A percentile compares a stretch with the other conserved stretches of the same genome.
phyloP scores from a whole-genome alignment of 2,329 filamentous ascomycete genomes.

The Lachnellula cervina region DNA sequence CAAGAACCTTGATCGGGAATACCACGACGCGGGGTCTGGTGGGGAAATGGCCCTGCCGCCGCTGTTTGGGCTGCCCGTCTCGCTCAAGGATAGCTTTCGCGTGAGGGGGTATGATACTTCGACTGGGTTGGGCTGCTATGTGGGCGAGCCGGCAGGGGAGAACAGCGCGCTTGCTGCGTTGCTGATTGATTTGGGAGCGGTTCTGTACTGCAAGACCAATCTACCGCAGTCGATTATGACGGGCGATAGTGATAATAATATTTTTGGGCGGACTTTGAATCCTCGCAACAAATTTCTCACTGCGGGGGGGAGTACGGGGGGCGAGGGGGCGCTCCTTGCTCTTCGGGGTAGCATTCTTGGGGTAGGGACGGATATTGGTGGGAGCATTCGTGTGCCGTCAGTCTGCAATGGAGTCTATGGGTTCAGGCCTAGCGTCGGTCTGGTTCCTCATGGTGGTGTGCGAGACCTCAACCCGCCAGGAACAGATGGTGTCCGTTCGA shows the following conservation, averaged over 20 bases:
- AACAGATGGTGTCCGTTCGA: conserved; percentile 42
- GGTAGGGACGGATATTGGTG: conserved; percentile 20
- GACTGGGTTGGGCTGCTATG: conserved; percentile 50
- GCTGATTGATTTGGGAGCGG: conserved; percentile 76
- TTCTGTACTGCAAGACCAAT: conserved; percentile 88
- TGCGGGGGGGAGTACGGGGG: conserved; percentile 69
- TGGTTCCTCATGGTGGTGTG: conserved; percentile 33
- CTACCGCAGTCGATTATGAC: conserved; percentile 61
- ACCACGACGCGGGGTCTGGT: conserved; percentile 32
- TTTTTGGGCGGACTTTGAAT: conserved; percentile 77
- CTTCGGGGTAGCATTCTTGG: conserved; percentile 42
- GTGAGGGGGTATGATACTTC: conserved; percentile 46
- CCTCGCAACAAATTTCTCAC: conserved; percentile 75
- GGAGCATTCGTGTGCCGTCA: conserved; percentile 28
- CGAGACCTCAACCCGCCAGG: conserved; percentile 50
- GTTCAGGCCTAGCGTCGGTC: conserved; percentile 20
- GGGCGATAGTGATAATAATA: conserved; percentile 38
- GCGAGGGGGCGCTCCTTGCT: conserved; percentile 6
- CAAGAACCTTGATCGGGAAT: conserved; percentile 40
- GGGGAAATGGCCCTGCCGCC: conserved; percentile 47
- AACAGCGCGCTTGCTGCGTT: conserved; percentile 48
- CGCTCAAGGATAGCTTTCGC: conserved; percentile 56
- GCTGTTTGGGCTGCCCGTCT: conserved; percentile 53
- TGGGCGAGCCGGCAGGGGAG: conserved; percentile 43
- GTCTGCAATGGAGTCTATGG: conserved; percentile 45